Percentiles rank a stretch among this genome's conserved stretches.
Conservation (phyloP, 495 filamentous ascomycete species). For the Neurospora hispaniola region DNA sequence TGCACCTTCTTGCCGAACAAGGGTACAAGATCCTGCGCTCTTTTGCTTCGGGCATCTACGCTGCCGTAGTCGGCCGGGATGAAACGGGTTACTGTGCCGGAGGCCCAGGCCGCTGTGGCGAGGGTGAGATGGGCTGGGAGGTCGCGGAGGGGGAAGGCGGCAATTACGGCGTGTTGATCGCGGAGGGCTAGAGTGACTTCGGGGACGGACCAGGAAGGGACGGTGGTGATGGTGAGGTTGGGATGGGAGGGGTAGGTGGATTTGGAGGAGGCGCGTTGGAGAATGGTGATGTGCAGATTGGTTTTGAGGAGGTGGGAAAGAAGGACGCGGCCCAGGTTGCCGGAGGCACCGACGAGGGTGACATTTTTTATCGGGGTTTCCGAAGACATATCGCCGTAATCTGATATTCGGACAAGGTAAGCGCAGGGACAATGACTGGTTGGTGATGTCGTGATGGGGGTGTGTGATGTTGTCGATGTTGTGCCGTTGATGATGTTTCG, state of each 20-base stretch:
- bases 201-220: conserved; percentile 4
- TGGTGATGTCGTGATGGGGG: not conserved
- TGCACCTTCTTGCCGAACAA: conserved; percentile 22
- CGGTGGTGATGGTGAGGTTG: conserved; percentile 2
- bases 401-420: not conserved
- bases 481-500: not conserved
- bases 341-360: conserved; percentile 27
- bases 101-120: conserved; percentile 36
- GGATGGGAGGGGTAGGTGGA: conserved; percentile 5
- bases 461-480: not conserved
- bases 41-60: conserved; percentile 22
- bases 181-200: conserved; percentile 7
- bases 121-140: conserved; percentile 30
- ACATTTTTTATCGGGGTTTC: conserved; percentile 11
- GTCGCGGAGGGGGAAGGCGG: conserved; percentile 20
- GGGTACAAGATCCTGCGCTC: conserved; percentile 23
- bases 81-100: conserved; percentile 37
- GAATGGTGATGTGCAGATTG: conserved; percentile 24
- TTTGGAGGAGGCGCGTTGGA: conserved; percentile 22
- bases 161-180: conserved; percentile 16
- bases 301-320: conserved; percentile 22
- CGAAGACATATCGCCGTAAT: not conserved
- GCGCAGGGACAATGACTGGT: not conserved
- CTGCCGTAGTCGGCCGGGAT: conserved; percentile 47
- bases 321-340: conserved; percentile 27